These are phyloP conservation scores for Backusella tarrabulga DNA, from an alignment of 192 early-diverging fungal species.

Conservation along the genomic window DNA sequence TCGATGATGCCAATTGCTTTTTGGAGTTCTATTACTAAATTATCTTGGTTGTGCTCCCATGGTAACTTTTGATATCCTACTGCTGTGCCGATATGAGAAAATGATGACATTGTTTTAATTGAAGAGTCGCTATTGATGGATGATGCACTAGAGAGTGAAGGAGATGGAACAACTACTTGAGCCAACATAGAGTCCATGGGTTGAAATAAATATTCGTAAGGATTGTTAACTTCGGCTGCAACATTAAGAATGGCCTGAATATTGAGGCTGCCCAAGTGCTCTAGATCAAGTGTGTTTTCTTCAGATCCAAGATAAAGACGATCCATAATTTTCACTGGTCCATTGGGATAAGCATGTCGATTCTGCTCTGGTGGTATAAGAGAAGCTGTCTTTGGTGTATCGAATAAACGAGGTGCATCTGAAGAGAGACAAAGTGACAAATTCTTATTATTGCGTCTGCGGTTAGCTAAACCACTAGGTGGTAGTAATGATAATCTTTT, in stretches of 20 bases:
- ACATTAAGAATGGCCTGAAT: constrained; percentile 72
- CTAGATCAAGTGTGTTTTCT: constrained; percentile 56
- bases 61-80: constrained; percentile 60
- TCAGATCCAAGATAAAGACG: constrained; percentile 67
- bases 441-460: constrained; percentile 33
- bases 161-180: not conserved
- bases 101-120: not conserved
- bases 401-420: not conserved
- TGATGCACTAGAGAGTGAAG: constrained; percentile 13
- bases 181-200: constrained; percentile 5
- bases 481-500: constrained; percentile 11
- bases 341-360: constrained; percentile 47
- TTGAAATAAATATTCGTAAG: constrained; percentile 23
- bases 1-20: constrained; percentile 70
- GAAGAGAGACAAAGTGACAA: constrained; percentile 25
- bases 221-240: constrained; percentile 65
- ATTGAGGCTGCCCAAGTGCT: constrained; percentile 42
- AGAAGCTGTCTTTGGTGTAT: not conserved
- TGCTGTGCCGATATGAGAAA: not conserved
- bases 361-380: not conserved
- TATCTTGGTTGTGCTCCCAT: constrained; percentile 76
- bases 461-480: constrained; percentile 16
- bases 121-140: not conserved
- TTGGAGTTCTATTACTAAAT: constrained; percentile 59
- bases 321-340: constrained; percentile 64